Percentiles rank a stretch among this genome's conserved stretches.
These are phyloP conservation scores for Bipolaris zeicola DNA, from an alignment of 2,329 filamentous ascomycete genomes.

Conservation along the genomic window DNA sequence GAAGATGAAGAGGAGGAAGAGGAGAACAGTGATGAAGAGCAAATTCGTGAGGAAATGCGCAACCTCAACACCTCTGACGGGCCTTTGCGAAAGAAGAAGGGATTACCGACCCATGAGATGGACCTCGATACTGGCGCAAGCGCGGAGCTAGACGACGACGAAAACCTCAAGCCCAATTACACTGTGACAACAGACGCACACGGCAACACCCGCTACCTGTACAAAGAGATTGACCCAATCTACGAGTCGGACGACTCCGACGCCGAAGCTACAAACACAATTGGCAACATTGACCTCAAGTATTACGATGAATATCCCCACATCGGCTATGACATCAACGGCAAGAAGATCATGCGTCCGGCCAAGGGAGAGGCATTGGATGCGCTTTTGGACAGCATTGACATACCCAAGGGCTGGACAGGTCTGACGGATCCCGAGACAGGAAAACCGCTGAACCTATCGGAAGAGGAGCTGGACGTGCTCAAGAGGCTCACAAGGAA, in stretches of 20 bases:
- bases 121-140: conserved; percentile 26
- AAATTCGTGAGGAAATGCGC: conserved; percentile 53
- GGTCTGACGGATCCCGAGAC: conserved; percentile 92
- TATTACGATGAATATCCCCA: conserved; percentile 99
- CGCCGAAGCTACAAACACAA: conserved; percentile 81
- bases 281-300: conserved; percentile 89
- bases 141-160: conserved; percentile 37
- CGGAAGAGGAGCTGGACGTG: conserved; percentile 84
- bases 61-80: conserved; percentile 48
- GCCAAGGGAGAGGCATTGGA: conserved; percentile 93
- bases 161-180: conserved; percentile 56
- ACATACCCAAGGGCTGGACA: conserved; percentile 96
- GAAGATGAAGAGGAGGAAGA: conserved; percentile 44
- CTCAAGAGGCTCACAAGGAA: conserved; percentile 87
- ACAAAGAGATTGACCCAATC: conserved; percentile 89
- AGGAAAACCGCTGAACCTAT: conserved; percentile 88
- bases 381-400: conserved; percentile 92
- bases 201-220: conserved; percentile 87
- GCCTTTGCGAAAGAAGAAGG: conserved; percentile 23
- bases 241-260: conserved; percentile 97
- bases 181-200: conserved; percentile 80
- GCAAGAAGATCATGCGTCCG: conserved; percentile 95
- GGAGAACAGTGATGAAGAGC: conserved; percentile 48
- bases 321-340: conserved; percentile 98
- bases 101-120: conserved; percentile 23